Evolutionary conservation across 352 stramenopile species (phyloP), one percentile per base, ranked within the genome.

Genomic region (Phytophthora tubulina): DNA sequence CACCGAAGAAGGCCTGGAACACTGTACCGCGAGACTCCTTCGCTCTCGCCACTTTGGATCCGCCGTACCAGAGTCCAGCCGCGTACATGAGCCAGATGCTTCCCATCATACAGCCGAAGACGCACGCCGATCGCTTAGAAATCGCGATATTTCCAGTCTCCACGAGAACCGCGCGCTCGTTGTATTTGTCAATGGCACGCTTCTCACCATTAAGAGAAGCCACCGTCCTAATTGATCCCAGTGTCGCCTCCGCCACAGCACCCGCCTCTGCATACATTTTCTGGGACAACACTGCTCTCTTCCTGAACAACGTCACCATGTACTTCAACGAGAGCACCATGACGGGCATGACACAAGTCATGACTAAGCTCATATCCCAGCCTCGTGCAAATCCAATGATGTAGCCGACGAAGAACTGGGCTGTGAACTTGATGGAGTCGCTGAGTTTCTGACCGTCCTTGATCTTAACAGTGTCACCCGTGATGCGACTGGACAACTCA

Each of bases 1-100:
- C 81, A 15, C 65, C 84, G 32, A 87, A 86, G 62, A 91, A 89
- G 0, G 76, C 80, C 17, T 74, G 63, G 51, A 92, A 92, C 27
- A 89, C 81, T 3, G 56, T 50, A 3, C 54, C 60, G 2, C 80
- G 82, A 0, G 80, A 67, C 11, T 77, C 54, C 39, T 85, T 63
- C 33, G 39, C 49, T 11, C 73, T 55, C 2, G 60, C 42, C 14
- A 89, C 79, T 52, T 87, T 82, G 4, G 59, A 71, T 35, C 77
- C 76, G n/a, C 80, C 79, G 55, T 90, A 90, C 82, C 82, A 90
- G 4, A 90, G 60, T 9, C 80, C 82, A 15, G 63, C 61, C 0
- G 76, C 69, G n/a, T 71, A 71, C 63, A 71, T 88, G 46, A 85
- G 11, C 80, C 80, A 90, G 30, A 88, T 52, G 46, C 70, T 76